phyloP scores from a whole-genome alignment of 805 yeast genomes.

The Starmerella powellii region DNA sequence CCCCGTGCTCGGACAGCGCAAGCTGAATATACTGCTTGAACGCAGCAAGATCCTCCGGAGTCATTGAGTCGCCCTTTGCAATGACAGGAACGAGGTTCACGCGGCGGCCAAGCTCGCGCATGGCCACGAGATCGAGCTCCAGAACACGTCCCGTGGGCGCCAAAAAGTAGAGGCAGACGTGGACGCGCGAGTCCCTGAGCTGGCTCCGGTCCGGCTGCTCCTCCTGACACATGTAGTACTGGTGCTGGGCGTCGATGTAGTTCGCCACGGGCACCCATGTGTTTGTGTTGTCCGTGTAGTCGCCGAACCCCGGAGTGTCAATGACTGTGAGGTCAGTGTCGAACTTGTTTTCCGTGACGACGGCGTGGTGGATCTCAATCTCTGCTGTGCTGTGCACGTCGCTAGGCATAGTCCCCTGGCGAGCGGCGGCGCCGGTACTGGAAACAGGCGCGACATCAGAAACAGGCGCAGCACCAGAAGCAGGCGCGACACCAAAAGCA shows the following conservation, averaged over 20 bases:
- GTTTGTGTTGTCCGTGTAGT: conserved; percentile 70
- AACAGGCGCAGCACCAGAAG: no score
- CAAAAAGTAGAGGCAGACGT: conserved; percentile 79
- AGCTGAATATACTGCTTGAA: conserved; percentile 66
- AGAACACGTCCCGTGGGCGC: conserved; percentile 86
- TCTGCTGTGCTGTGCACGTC: conserved; percentile 49
- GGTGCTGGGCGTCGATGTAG: conserved; percentile 85
- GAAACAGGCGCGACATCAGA: no score
- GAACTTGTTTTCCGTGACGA: conserved; percentile 73
- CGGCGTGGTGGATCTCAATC: conserved; percentile 67
- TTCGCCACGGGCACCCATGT: conserved; percentile 81
- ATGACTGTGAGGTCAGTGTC: conserved; percentile 63
- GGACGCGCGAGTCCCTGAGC: conserved; percentile 64
- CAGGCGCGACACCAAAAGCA: no score
- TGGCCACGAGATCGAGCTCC: conserved; percentile 76
- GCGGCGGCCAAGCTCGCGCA: conserved; percentile 69
- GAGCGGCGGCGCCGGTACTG: no score
- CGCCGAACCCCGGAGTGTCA: conserved; percentile 93
- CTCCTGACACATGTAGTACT: conserved; percentile 78
- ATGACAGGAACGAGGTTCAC: conserved; percentile 83
- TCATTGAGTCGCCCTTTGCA: conserved; percentile 77
- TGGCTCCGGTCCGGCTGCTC: conserved; percentile 66
- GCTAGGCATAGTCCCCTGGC: conserved; percentile 1
- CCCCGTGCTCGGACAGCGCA: conserved; percentile 72
- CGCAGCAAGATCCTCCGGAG: conserved; percentile 52